phyloP scores from a whole-genome alignment of 805 yeast genomes.

The Candida maesae region DNA sequence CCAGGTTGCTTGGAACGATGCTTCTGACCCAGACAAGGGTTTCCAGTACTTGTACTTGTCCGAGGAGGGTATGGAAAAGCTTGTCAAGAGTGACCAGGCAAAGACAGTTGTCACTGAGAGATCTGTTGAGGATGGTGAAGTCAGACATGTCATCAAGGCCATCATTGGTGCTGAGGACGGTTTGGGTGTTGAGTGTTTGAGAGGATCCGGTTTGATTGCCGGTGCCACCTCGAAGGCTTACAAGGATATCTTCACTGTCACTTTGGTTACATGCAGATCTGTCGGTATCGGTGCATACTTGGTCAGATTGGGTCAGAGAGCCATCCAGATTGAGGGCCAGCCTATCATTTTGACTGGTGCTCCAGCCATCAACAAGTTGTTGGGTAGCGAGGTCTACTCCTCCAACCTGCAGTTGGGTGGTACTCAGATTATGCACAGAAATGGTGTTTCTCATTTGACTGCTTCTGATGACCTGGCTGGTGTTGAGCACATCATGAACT shows the following conservation, averaged over 20 bases:
- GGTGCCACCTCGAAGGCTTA: constrained; percentile 98
- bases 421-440: constrained; percentile 96
- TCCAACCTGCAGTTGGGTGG: constrained; percentile 98
- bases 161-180: constrained; percentile 95
- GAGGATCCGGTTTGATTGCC: constrained; percentile 98
- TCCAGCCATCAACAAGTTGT: constrained; percentile 93
- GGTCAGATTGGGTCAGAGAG: constrained; percentile 98
- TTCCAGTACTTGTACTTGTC: constrained; percentile 84
- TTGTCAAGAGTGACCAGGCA: constrained; percentile 57
- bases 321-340: constrained; percentile 98
- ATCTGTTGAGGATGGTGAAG: constrained; percentile 80
- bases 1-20: constrained; percentile 91
- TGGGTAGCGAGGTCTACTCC: constrained; percentile 96
- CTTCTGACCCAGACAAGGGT: constrained; percentile 73
- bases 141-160: constrained; percentile 74
- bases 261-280: constrained; percentile 99
- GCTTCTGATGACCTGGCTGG: constrained; percentile 97
- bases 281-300: constrained; percentile 99
- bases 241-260: constrained; percentile 94
- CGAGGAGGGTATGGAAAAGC: constrained; percentile 53
- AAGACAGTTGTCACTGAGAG: constrained; percentile 70
- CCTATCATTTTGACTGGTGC: constrained; percentile 99
- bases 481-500: constrained; percentile 87
- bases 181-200: constrained; percentile 96
- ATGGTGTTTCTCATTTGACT: constrained; percentile 97